These are phyloP conservation scores for Geotrichum citri-aurantii DNA, from an alignment of 1,139 yeast species.

Conservation along the genomic window DNA sequence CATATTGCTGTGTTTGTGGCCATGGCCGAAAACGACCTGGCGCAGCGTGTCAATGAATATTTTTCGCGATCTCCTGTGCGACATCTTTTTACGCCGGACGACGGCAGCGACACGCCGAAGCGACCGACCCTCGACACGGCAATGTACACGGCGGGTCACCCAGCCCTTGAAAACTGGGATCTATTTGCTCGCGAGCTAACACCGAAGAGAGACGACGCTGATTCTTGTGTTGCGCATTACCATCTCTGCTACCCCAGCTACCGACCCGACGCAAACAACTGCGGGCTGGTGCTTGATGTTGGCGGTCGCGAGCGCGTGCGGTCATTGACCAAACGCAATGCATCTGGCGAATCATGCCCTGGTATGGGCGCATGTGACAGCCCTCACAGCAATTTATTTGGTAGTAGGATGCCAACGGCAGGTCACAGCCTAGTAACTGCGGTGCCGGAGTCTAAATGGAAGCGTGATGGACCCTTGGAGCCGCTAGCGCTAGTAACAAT, in stretches of 20 bases:
- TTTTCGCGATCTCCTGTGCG: slow-evolving; percentile 10
- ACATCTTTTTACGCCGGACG: slow-evolving; percentile 12
- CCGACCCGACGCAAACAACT: slow-evolving; percentile 6
- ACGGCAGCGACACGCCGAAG: not conserved
- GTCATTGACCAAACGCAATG: not conserved
- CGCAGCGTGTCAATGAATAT: slow-evolving; percentile 15
- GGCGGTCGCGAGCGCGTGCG: slow-evolving; percentile 2
- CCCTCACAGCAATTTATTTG: not conserved
- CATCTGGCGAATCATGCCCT: not conserved
- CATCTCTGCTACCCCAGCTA: slow-evolving; percentile 15
- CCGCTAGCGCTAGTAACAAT: slow-evolving; percentile 19
- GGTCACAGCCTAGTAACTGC: not conserved
- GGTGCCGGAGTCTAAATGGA: slow-evolving; percentile 3
- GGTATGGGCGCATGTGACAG: not conserved
- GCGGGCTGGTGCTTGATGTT: slow-evolving; percentile 10
- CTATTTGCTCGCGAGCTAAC: slow-evolving; percentile 6
- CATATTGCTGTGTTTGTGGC: slow-evolving; percentile 19
- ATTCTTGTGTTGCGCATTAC: slow-evolving; percentile 4
- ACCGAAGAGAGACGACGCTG: not conserved
- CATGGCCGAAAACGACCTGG: slow-evolving; percentile 9
- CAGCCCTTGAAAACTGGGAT: not conserved
- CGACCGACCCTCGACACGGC: slow-evolving; percentile 1
- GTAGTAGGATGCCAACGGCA: not conserved
- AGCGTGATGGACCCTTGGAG: slow-evolving; percentile 11
- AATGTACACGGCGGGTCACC: not conserved